Evolutionary conservation across 2,329 filamentous ascomycete genomes (phyloP), one percentile per base, ranked within the genome.

Genomic region (Alternaria gaisen): DNA sequence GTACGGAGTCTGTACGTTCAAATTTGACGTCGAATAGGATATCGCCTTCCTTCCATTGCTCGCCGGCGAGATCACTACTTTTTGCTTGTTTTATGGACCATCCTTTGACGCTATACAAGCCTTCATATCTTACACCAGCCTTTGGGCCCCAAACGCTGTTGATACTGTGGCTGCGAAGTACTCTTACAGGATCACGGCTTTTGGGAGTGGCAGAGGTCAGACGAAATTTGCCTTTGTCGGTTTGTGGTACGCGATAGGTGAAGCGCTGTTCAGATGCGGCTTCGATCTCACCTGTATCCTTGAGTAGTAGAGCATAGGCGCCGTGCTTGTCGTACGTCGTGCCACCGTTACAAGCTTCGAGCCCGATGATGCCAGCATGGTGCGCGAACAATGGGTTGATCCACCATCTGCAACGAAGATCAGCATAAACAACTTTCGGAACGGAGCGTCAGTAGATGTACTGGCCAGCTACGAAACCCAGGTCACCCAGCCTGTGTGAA

Each of bases 51-150:
- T 64, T 71, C 62, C 63, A 64, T 5, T 68, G 62, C 0, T 60
- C 63, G 16, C 61, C 54, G n/a, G 56, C 20, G 20, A 55, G 54
- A 28, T 72, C 69, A 0, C 60, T 48, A 20, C 44, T 53, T 18
- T 58, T 71, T 2, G 70, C 66, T 54, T 72, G 66, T 20, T 66
- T 76, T 56, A 83, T 72, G 1, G 75, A 73, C 82, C 82, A 84
- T 24, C 81, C 80, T 10, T 62, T 72, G 40, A 77, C 71, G 14
- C 56, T 60, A 53, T 73, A 73, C 81, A 84, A 60, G 48, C 83
- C 83, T 51, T 84, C 83, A 60, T 84, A 84, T 69, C 83, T 68
- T 7, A 84, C 67, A 0, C 83, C 83, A 50, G 80, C 81, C 60
- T 78, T 79, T 3, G 83, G 83, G 11, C 79, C 77, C 78, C 79